Percentiles rank a stretch among this genome's conserved stretches.
Conservation (phyloP, 257 asterid genomes). For the Jacaranda mimosifolia region DNA sequence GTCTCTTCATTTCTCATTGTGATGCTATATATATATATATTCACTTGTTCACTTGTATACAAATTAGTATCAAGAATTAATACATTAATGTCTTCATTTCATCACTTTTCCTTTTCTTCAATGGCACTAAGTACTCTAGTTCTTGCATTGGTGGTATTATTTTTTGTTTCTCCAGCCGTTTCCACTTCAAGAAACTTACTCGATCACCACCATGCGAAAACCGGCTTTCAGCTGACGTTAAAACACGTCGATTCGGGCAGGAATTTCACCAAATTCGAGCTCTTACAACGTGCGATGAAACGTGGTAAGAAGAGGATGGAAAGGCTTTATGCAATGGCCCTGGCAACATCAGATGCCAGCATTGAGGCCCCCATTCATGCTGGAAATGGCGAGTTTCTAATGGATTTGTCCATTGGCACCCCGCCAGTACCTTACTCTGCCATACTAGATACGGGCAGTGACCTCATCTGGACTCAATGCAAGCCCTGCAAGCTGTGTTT, state of each 20-base stretch:
- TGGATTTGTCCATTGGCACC: constrained; percentile 73
- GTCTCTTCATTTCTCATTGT: background rate
- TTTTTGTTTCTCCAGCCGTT: constrained; percentile 40
- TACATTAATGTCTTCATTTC: background rate
- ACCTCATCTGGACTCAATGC: constrained; percentile 86
- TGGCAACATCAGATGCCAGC: constrained; percentile 44
- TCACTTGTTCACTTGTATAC: background rate
- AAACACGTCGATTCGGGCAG: constrained; percentile 67
- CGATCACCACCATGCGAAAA: constrained; percentile 32
- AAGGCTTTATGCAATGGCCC: constrained; percentile 53
- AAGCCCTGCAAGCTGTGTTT: constrained; percentile 77
- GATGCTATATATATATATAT: background rate
- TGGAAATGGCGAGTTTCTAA: constrained; percentile 83
- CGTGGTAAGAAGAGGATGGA: constrained; percentile 66
- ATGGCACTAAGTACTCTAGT: constrained; percentile 29
- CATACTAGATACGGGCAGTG: constrained; percentile 84
- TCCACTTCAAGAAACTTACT: constrained; percentile 57
- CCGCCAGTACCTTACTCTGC: constrained; percentile 65
- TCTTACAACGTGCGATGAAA: constrained; percentile 66
- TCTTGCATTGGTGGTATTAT: constrained; percentile 27
- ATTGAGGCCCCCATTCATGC: constrained; percentile 67
- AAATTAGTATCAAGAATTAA: background rate
- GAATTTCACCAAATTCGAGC: constrained; percentile 70
- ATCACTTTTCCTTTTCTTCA: background rate
- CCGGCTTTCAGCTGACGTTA: constrained; percentile 63